Base-by-base conservation (phyloP, 192 early-diverging fungal species). In the Dissophora globulifera region DNA sequence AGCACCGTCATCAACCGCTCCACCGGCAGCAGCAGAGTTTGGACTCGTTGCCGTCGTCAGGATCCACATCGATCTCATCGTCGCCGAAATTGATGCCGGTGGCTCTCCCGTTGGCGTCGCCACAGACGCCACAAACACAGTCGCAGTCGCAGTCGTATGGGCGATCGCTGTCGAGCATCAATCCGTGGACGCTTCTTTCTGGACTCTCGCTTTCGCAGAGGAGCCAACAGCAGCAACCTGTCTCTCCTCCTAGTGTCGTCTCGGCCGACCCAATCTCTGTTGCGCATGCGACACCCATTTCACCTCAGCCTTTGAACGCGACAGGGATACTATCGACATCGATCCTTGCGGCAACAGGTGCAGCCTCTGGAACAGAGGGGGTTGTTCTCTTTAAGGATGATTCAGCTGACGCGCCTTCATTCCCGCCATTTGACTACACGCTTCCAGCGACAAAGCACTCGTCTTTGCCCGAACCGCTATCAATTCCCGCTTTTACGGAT, bases 141-240 rank as follows among this genome's bases (percentile, higher is more conserved):
- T 13, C 35, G 13, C 35, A 38, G 2, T 17, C 69, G 0, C 35
- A 49, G 43, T 25, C 55, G 1, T 20, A 33, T 23, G 48, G 55
- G 41, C 30, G 56, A 7, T 60, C 52, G 0, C 40, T 70, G 0
- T 29, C 46, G 0, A 62, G 51, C 8, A 67, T 67, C n/a, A 67
- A 67, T 30, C 65, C 65, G 1, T 33, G 53, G 10, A 42, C 32
- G n/a, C 41, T 67, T 29, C 35, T 67, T 0, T 41, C 65, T 27
- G 53, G 65, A 15, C 50, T 67, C 3, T 33, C 65, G 25, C 49
- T 35, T 0, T 31, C 56, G 1, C 55, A 60, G 42, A 59, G 38
- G 29, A 33, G 40, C 15, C 49, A 65, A n/a, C 56, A 59, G 10
- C 66, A 42, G 29, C 61, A 38, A 29, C 48, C 35, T 9, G 6